Percentiles rank a stretch among this genome's conserved stretches.
phyloP scores from a whole-genome alignment of 2,329 filamentous ascomycete genomes.

The Phaeophleospora eucalypticola region DNA sequence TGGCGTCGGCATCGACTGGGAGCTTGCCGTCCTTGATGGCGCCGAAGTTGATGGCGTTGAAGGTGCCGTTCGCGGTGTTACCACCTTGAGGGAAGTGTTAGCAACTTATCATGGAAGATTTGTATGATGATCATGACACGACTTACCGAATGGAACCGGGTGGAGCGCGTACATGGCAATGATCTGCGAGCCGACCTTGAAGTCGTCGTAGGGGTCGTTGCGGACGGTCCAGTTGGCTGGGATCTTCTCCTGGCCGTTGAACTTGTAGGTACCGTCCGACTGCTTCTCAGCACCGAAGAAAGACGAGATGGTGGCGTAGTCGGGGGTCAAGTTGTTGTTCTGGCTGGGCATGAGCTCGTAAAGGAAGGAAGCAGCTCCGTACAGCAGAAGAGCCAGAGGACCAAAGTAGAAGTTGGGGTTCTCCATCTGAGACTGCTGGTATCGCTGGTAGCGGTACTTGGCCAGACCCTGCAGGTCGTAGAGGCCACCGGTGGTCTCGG shows the following conservation, averaged over 20 bases:
- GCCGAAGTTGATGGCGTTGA: conserved; percentile 13
- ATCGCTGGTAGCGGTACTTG: conserved; percentile 36
- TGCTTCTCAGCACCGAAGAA: conserved; percentile 43
- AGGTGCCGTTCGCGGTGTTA: conserved; percentile 10
- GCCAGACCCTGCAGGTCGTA: conserved; percentile 33
- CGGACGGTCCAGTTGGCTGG: conserved; percentile 37
- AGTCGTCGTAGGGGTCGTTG: conserved; percentile 29
- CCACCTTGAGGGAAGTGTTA: too few relatives aligned
- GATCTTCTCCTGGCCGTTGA: conserved; percentile 36
- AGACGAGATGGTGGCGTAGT: conserved; percentile 31
- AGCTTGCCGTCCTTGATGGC: conserved; percentile 38
- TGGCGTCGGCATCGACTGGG: conserved; percentile 29
- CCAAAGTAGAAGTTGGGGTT: conserved; percentile 42
- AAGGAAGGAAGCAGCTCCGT: conserved; percentile 40
- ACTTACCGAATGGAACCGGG: conserved; percentile 44
- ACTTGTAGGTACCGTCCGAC: conserved; percentile 36
- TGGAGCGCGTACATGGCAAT: conserved; percentile 38
- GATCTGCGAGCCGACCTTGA: conserved; percentile 36
- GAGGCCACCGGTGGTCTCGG: conserved; percentile 29
- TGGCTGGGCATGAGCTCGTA: conserved; percentile 39
- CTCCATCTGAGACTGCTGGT: conserved; percentile 35
- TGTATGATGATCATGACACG: too few relatives aligned
- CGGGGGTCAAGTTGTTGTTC: conserved; percentile 24
- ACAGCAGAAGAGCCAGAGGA: conserved; percentile 36
- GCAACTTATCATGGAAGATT: too few relatives aligned